Conservation (phyloP, 805 yeast genomes). For the Pichia thaimueangensis region DNA sequence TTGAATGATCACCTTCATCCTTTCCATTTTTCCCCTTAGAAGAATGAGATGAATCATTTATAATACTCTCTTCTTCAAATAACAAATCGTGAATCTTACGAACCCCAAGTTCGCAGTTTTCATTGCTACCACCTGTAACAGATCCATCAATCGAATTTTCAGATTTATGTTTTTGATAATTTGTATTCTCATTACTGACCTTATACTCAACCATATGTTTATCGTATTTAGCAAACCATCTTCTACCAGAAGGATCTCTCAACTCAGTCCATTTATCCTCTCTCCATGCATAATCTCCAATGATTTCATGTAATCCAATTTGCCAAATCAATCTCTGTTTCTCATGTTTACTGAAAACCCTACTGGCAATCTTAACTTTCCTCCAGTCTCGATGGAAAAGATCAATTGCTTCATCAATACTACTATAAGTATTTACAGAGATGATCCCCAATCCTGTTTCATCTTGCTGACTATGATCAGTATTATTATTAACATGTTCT, state of each 20-base stretch:
- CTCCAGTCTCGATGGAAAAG: constrained; percentile 9
- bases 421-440: too few relatives aligned
- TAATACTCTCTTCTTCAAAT: constrained; percentile 8
- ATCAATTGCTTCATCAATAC: background rate
- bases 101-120: background rate
- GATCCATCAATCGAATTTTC: background rate
- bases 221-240: constrained; percentile 41
- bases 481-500: background rate
- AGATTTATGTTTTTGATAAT: background rate
- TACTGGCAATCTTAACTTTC: constrained; percentile 53
- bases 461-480: background rate
- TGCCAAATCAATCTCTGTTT: constrained; percentile 54
- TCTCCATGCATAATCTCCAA: constrained; percentile 55
- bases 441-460: background rate
- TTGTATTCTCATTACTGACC: too few relatives aligned
- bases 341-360: constrained; percentile 47
- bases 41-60: too few relatives aligned
- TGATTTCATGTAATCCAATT: constrained; percentile 51
- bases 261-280: constrained; percentile 49
- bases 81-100: constrained; percentile 6
- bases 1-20: background rate
- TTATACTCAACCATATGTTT: too few relatives aligned
- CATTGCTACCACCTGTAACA: background rate
- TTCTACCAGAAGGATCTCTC: constrained; percentile 36
- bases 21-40: constrained; percentile 9